These are phyloP conservation scores for Discostella pseudostelligera DNA, from an alignment of 108 stramenopile genomes.

Conservation along the genomic window DNA sequence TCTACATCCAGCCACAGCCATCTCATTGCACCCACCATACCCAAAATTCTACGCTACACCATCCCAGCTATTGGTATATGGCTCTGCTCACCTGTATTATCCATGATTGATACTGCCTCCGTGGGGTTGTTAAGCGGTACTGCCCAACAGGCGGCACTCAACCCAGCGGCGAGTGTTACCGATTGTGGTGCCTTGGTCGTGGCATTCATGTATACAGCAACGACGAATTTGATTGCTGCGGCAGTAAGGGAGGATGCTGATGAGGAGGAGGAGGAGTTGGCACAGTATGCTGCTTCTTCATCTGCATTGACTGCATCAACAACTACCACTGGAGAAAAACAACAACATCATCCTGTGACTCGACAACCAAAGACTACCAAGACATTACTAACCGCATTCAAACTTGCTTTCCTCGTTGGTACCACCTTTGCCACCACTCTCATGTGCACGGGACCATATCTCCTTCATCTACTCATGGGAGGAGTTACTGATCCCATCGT, in stretches of 20 bases:
- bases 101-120: constrained; percentile 80
- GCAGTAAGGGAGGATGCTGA: constrained; percentile 58
- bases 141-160: constrained; percentile 81
- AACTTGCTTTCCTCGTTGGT: constrained; percentile 70
- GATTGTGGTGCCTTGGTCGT: constrained; percentile 75
- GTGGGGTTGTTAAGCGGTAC: constrained; percentile 81
- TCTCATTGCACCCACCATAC: constrained; percentile 51
- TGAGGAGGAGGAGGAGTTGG: constrained; percentile 38
- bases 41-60: constrained; percentile 76
- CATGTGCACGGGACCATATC: constrained; percentile 49
- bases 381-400: constrained; percentile 64
- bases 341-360: neutral
- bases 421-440: constrained; percentile 42
- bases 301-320: neutral
- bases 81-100: constrained; percentile 75
- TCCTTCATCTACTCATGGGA: constrained; percentile 73
- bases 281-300: neutral
- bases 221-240: constrained; percentile 77
- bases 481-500: constrained; percentile 65
- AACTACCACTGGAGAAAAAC: neutral
- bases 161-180: constrained; percentile 77
- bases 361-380: constrained; percentile 42
- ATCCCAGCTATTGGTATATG: constrained; percentile 86
- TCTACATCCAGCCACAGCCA: too few species aligned
- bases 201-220: constrained; percentile 84